These are phyloP conservation scores for Skeletonema menzelii DNA, from an alignment of 108 stramenopile genomes.

Conservation along the genomic window DNA sequence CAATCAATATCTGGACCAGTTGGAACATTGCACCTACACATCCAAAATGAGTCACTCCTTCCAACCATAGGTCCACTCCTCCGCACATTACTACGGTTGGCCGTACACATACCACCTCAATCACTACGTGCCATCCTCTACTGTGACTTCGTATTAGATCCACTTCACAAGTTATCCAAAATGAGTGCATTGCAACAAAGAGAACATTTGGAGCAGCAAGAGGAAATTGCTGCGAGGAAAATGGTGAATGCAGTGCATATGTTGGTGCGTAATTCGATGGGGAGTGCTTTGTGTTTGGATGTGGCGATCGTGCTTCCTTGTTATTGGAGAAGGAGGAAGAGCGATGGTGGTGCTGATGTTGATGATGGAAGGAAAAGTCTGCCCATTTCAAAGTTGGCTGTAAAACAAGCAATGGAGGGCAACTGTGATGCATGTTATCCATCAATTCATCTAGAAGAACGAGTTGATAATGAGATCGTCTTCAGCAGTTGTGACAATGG, in stretches of 20 bases:
- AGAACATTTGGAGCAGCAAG: slow-evolving; percentile 10
- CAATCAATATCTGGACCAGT: slow-evolving; percentile 1
- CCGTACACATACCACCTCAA: slow-evolving; percentile 17
- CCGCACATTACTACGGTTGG: slow-evolving; percentile 37
- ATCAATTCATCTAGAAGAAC: slow-evolving; percentile 32
- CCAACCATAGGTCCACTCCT: slow-evolving; percentile 44
- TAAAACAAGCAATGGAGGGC: slow-evolving; percentile 24
- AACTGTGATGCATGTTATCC: slow-evolving; percentile 47
- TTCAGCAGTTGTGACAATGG: background rate
- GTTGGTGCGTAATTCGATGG: slow-evolving; percentile 51
- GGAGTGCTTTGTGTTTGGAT: slow-evolving; percentile 48
- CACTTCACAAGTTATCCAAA: background rate
- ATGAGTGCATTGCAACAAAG: background rate
- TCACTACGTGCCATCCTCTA: slow-evolving; percentile 30
- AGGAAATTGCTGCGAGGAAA: slow-evolving; percentile 18
- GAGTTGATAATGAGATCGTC: background rate
- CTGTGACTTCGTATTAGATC: slow-evolving; percentile 27
- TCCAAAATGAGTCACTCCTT: slow-evolving; percentile 19
- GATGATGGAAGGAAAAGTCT: background rate
- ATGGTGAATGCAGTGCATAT: slow-evolving; percentile 53
- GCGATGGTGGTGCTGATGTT: background rate
- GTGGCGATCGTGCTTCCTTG: slow-evolving; percentile 28
- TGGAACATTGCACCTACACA: slow-evolving; percentile 28
- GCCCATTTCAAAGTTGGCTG: slow-evolving; percentile 2
- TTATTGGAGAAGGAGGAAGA: slow-evolving; percentile 17